Percentiles rank a stretch among this genome's conserved stretches.
These are phyloP conservation scores for Macrolepiota albuminosa DNA, from an alignment of 768 basidiomycete species.

Conservation along the genomic window DNA sequence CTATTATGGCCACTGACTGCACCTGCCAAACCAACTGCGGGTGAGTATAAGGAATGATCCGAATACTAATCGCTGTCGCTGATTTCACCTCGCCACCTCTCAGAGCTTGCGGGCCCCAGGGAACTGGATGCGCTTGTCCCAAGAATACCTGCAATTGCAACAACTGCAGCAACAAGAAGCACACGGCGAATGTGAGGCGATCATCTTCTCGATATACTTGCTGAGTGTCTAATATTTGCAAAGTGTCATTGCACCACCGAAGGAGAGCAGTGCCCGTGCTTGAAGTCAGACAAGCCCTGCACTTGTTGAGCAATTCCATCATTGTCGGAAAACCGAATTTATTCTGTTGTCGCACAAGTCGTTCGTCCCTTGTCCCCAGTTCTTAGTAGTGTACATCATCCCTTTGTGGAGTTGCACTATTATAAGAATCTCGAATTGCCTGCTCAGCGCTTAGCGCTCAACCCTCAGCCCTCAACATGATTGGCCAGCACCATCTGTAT, in stretches of 20 bases:
- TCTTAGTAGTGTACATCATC: no score
- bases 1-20: constrained; percentile 23
- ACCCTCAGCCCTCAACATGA: no score
- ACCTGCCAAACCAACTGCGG: constrained; percentile 28
- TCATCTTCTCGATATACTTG: no score
- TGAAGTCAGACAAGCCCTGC: constrained; percentile 27
- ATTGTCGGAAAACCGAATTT: background rate
- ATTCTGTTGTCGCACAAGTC: no score
- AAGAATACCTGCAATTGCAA: constrained; percentile 32
- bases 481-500: no score
- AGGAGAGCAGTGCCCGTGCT: constrained; percentile 27
- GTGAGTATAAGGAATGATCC: constrained; percentile 9
- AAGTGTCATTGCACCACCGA: constrained; percentile 29
- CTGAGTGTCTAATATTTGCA: background rate
- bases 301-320: constrained; percentile 21
- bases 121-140: constrained; percentile 31
- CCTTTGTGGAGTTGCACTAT: no score
- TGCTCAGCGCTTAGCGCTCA: no score
- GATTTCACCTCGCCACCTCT: background rate
- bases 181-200: constrained; percentile 27
- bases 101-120: constrained; percentile 32
- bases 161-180: constrained; percentile 32
- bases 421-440: background rate
- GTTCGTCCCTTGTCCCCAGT: no score
- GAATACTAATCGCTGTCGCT: background rate